These are phyloP conservation scores for Cordyceps cicadae DNA, from an alignment of 2,329 filamentous ascomycete genomes.

Conservation along the genomic window DNA sequence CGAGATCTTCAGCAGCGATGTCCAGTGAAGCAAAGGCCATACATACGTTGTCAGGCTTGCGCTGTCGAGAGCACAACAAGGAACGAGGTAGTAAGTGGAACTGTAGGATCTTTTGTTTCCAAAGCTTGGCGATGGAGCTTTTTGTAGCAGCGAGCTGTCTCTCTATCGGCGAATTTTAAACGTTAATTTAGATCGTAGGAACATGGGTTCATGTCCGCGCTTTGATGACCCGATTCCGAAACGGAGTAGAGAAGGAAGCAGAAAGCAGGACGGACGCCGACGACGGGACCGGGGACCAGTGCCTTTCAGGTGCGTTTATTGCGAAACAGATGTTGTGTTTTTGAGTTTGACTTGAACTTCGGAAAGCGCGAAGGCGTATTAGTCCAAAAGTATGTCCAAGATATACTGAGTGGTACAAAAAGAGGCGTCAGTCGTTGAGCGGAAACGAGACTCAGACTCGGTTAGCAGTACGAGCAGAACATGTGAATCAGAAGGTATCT, in stretches of 20 bases:
- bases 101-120: background rate
- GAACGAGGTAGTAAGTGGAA: background rate
- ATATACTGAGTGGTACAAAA: background rate
- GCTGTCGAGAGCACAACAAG: too few species aligned
- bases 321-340: background rate
- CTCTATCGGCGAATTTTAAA: background rate
- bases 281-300: background rate
- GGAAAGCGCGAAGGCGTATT: background rate
- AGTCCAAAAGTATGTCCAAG: background rate
- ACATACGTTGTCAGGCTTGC: background rate
- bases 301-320: background rate
- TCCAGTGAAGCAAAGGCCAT: background rate
- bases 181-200: background rate
- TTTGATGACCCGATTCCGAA: background rate
- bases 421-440: too few species aligned
- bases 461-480: background rate
- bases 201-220: background rate
- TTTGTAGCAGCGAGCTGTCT: background rate
- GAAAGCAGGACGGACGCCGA: background rate
- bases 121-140: background rate
- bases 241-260: background rate
- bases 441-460: background rate
- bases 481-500: background rate
- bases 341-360: background rate
- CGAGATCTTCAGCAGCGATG: background rate